Percentiles rank a stretch among this genome's conserved stretches.
Evolutionary conservation across 257 asterid genomes (phyloP).

Genomic region (Lycium ferocissimum): DNA sequence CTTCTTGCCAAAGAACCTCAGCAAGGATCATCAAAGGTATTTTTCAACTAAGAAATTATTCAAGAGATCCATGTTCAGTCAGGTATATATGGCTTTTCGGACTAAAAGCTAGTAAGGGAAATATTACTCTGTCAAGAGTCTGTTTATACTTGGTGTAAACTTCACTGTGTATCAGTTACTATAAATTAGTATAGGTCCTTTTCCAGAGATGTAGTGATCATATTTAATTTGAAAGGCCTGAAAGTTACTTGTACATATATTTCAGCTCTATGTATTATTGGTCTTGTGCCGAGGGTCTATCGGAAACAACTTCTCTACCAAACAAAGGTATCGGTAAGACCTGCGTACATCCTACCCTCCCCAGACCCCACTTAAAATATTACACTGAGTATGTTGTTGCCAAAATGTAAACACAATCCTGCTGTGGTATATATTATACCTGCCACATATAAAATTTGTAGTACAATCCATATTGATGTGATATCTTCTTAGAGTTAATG

Average conservation of each 20-base stretch:
- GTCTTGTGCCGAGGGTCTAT: background rate
- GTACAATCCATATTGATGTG: no score
- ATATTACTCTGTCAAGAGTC: background rate
- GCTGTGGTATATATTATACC: no score
- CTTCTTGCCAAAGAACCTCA: conserved; percentile 14
- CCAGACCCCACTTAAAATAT: no score
- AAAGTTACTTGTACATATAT: background rate
- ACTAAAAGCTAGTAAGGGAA: background rate
- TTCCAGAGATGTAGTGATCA: background rate
- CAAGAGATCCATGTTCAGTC: background rate
- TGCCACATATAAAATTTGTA: no score
- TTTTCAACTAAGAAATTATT: background rate
- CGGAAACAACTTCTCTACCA: no score
- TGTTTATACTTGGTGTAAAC: background rate
- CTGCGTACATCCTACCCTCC: no score
- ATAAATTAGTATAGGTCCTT: background rate
- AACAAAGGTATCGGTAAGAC: no score
- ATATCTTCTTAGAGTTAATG: no score
- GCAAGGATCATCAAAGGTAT: background rate
- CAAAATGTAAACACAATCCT: background rate
- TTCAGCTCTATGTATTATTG: background rate
- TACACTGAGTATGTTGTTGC: no score
- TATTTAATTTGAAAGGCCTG: background rate
- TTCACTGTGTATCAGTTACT: background rate
- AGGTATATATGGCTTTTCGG: background rate